Base-by-base conservation (phyloP, 768 basidiomycete genomes). In the Lentinula raphanica region DNA sequence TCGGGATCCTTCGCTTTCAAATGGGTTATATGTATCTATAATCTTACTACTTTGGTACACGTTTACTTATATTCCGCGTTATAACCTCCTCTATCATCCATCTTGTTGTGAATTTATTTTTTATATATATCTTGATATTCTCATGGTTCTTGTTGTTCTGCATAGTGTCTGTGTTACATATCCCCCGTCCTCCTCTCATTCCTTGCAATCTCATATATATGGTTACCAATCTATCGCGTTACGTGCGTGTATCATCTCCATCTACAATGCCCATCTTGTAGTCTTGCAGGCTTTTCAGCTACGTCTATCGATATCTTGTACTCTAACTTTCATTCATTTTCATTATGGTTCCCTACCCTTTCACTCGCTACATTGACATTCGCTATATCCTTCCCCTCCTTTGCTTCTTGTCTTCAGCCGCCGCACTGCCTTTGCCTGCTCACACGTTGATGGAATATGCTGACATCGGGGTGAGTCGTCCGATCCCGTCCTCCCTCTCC, bases 401-500 rank as follows among this genome's bases (percentile, higher is more conserved):
- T 40, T 38, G 4, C 38, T 25, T 38, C 28, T 13, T 39, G 35
- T 27, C 25, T 4, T 5, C 28, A 25, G 15, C 38, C n/a, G 15
- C n/a, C 53, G 8, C 36, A 13, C 39, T 39, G 27, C 44, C 44
- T 45, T 27, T 45, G 21, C 8, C 46, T 11, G 46, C 28, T n/a
- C n/a, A 29, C n/a, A 13, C 8, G 15, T 7, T 28, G 7, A n/a
- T 28, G 46, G 46, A 48, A 29, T 48, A 15, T 21, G 25, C 32
- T 39, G 32, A 53, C 21, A 32, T 13, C 19, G 40, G 51, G 51
- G 51, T 53, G 51, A 53, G 51, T 53, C 23, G 23, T 53, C 27
- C 21, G 35, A 53, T 36, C 51, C 51, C 23, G 36, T 53, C 51
- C 51, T 53, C 35, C 51, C 35, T 36, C 49, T 36, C 51, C 35